phyloP scores from a whole-genome alignment of 129 eudicot genomes.

The Logfia minima region DNA sequence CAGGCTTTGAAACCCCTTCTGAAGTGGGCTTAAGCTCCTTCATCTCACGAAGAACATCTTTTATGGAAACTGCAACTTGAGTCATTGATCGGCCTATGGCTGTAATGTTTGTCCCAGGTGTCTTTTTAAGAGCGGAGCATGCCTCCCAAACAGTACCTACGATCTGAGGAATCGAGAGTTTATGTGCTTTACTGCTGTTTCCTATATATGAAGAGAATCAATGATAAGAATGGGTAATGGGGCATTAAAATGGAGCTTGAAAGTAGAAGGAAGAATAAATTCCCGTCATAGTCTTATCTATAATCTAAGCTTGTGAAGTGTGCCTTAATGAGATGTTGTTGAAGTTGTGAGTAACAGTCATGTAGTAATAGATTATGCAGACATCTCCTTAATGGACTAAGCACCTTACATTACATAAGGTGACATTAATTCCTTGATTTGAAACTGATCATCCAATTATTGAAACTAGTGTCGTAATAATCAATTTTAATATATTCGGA shows the following conservation, averaged over 20 bases:
- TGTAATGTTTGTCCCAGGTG: constrained; percentile 69
- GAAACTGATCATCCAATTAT: not conserved
- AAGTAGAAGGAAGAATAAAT: not conserved
- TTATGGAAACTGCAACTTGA: constrained; percentile 78
- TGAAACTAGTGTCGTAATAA: not conserved
- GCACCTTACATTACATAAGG: not conserved
- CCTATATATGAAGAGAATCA: constrained; percentile 43
- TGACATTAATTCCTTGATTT: not conserved
- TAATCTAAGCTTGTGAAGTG: not conserved
- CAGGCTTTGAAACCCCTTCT: constrained; percentile 27
- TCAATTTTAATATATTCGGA: not conserved
- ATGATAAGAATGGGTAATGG: not conserved
- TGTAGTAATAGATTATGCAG: not conserved
- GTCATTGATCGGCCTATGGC: constrained; percentile 93
- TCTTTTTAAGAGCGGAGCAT: constrained; percentile 80
- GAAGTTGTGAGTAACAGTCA: not conserved
- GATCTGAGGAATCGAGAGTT: constrained; percentile 62
- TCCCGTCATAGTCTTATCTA: not conserved
- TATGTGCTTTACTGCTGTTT: constrained; percentile 45
- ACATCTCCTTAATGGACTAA: not conserved
- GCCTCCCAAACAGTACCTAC: constrained; percentile 91
- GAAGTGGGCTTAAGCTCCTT: constrained; percentile 84
- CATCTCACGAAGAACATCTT: constrained; percentile 94
- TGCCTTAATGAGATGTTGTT: not conserved
- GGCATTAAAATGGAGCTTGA: not conserved